Conservation (phyloP, 371 early-diverging fungal species). For the Blastocladiella emersonii region DNA sequence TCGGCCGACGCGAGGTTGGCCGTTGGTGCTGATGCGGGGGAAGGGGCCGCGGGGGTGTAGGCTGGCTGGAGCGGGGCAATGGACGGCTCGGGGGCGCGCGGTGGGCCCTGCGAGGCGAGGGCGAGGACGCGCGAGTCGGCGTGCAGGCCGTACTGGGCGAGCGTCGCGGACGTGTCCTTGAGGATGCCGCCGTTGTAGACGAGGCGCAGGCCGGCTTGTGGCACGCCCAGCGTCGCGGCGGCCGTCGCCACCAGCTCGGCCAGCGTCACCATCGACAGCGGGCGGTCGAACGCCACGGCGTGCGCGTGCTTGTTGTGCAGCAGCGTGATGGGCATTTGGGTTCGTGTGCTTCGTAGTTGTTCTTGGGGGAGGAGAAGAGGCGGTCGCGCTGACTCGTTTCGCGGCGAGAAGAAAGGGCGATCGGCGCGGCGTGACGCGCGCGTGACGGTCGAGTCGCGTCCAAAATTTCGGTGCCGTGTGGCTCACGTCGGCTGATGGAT, state of each 20-base stretch:
- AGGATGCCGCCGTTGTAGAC: slow-evolving; percentile 9
- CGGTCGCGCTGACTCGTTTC: too few relatives aligned
- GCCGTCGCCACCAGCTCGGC: background rate
- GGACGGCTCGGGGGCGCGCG: background rate
- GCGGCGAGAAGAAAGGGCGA: too few relatives aligned
- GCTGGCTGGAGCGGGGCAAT: background rate
- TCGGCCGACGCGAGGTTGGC: background rate
- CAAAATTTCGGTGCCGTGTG: too few relatives aligned
- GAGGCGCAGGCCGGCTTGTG: background rate
- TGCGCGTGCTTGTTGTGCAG: background rate
- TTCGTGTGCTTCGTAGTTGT: too few relatives aligned
- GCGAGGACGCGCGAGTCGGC: slow-evolving; percentile 14
- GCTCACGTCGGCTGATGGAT: too few relatives aligned
- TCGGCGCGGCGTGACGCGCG: too few relatives aligned
- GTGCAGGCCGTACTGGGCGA: slow-evolving; percentile 15
- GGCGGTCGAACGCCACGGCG: background rate
- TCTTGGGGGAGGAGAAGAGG: too few relatives aligned
- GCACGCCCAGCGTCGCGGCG: background rate
- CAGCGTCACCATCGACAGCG: background rate
- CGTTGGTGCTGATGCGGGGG: background rate
- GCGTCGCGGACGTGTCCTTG: slow-evolving; percentile 15
- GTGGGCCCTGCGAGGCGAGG: background rate
- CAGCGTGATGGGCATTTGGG: too few relatives aligned
- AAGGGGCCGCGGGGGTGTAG: background rate
- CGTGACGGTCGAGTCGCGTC: too few relatives aligned